Base-by-base conservation (phyloP, 768 basidiomycete species). In the Megacollybia marginata region DNA sequence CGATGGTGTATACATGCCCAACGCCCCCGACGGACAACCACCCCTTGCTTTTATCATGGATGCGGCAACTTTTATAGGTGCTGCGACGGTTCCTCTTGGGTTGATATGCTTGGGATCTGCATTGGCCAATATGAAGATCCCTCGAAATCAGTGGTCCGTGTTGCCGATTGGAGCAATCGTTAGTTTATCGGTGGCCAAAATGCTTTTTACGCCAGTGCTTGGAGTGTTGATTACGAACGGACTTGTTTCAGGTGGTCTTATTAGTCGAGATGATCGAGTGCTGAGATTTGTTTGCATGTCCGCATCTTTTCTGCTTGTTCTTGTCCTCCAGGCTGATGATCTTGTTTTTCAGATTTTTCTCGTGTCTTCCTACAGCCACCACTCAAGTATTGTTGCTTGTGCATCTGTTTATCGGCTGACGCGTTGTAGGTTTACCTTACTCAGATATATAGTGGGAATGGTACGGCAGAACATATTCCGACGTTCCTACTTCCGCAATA, bases 251-350 rank as follows among this genome's bases (percentile, higher is more conserved):
- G 61, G 54, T 0, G 76, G 76, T 1, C 42, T 85, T 6, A 75
- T 85, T 16, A 55, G 70, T 5, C 56, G 56, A 48, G 68, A 78
- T 0, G 75, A 86, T 54, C 77, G 77, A 34, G 79, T 86, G 1
- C 58, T 87, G n/a, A 70, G 74, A 52, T 83, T 86, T 48, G 76
- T 85, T 12, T 81, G 80, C 76, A 80, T 86, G 83, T 84, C 49
- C 59, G 83, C 66, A 2, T 31, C 52, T 54, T 45, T 28, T 28
- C 3, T 47, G 9, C 9, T 18, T n/a, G 44, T 12, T n/a, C 28
- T 23, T 47, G 15, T 35, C n/a, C 15, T 40, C 34, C 5, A 48
- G 6, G 15, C 23, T 49, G 11, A 42, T 20, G 16, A 48, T 46
- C 32, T 38, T 31, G 11, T 20, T 48, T 16, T 42, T 33, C 52